These are phyloP conservation scores for Houttuynia cordata DNA, from an alignment of 164 flowering plant genomes.

Conservation along the genomic window DNA sequence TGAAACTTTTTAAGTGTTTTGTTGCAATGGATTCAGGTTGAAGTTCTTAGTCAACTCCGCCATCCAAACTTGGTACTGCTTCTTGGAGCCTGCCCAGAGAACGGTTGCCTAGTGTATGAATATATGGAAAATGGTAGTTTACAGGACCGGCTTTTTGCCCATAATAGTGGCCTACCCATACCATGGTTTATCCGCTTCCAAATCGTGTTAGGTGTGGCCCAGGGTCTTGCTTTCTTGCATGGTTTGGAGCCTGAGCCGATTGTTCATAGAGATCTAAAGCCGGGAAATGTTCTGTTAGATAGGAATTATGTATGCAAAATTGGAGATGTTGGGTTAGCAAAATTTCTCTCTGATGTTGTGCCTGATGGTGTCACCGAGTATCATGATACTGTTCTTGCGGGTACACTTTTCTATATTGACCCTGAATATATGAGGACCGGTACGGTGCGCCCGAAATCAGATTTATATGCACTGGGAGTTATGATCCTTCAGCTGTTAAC, in stretches of 20 bases:
- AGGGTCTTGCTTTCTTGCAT: conserved; percentile 77
- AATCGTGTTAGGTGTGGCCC: conserved; percentile 58
- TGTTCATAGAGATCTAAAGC: conserved; percentile 78
- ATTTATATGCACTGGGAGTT: conserved; percentile 68
- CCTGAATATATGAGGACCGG: conserved; percentile 93
- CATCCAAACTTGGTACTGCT: conserved; percentile 71
- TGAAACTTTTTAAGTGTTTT: neutral
- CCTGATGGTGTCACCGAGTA: conserved; percentile 74
- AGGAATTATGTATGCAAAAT: conserved; percentile 62
- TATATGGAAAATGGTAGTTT: conserved; percentile 82
- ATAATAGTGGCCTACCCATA: conserved; percentile 36
- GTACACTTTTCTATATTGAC: conserved; percentile 75
- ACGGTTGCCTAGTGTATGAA: conserved; percentile 66
- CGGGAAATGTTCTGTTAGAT: conserved; percentile 71
- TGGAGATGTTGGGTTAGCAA: conserved; percentile 79
- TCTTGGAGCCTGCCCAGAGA: conserved; percentile 86
- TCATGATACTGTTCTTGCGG: conserved; percentile 52
- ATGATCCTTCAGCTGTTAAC: conserved; percentile 60
- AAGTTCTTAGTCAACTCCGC: conserved; percentile 60
- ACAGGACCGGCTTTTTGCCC: conserved; percentile 37
- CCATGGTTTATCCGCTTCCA: conserved; percentile 70
- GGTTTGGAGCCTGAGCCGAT: conserved; percentile 72
- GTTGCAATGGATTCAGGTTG: conserved; percentile 34
- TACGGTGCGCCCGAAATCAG: conserved; percentile 77
- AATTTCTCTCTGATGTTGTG: conserved; percentile 39